Evolutionary conservation across 1,139 yeast genomes (phyloP).

Genomic region (Suhomyces kunorum): DNA sequence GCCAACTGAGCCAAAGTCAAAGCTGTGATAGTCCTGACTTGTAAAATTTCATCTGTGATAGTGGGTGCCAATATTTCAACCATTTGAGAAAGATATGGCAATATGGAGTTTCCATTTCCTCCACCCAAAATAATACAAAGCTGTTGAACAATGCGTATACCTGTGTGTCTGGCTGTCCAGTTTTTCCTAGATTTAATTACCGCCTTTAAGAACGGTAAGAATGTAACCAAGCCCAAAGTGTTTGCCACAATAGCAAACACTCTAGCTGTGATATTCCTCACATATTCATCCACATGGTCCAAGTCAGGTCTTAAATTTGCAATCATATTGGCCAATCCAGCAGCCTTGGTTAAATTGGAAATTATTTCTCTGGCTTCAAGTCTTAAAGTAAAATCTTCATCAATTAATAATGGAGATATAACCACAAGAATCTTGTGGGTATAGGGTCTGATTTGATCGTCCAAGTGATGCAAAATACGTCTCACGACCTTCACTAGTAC

Average conservation of each 20-base stretch:
- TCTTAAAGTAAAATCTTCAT: constrained; percentile 73
- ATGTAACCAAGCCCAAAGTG: constrained; percentile 68
- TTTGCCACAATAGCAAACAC: constrained; percentile 85
- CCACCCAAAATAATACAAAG: constrained; percentile 69
- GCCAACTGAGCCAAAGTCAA: constrained; percentile 74
- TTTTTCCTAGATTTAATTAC: constrained; percentile 77
- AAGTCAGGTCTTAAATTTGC: constrained; percentile 78
- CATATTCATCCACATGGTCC: constrained; percentile 79
- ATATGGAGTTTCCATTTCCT: constrained; percentile 53
- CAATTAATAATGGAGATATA: constrained; percentile 76
- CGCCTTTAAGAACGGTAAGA: constrained; percentile 81
- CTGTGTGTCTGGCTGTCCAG: constrained; percentile 89
- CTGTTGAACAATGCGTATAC: constrained; percentile 76
- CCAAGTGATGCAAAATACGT: constrained; percentile 65
- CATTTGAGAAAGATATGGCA: constrained; percentile 71
- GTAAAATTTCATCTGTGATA: constrained; percentile 68
- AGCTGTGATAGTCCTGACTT: constrained; percentile 71
- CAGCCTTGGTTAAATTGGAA: constrained; percentile 73
- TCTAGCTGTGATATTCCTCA: constrained; percentile 74
- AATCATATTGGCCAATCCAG: constrained; percentile 79
- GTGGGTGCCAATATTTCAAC: constrained; percentile 62
- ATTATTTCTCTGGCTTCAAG: constrained; percentile 80
- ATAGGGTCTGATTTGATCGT: constrained; percentile 67
- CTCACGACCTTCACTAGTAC: constrained; percentile 74
- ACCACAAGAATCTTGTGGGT: constrained; percentile 74